A percentile compares a stretch with the other conserved stretches of the same genome.
Conservation (phyloP, 805 yeast species). For the Cyberlindnera petersonii region DNA sequence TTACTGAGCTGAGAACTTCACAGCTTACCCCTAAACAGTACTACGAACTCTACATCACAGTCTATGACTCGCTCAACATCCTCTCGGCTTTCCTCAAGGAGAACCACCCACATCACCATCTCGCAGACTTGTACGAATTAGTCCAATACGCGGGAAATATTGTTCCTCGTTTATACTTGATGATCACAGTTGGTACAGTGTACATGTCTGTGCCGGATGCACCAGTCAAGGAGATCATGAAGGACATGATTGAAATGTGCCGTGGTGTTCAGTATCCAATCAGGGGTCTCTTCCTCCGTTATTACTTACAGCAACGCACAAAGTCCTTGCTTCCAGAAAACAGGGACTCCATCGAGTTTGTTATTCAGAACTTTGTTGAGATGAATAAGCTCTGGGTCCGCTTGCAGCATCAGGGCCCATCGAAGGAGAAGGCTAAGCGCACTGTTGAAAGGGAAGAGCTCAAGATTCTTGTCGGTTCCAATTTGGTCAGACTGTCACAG, state of each 20-base stretch:
- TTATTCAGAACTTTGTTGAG: conserved; percentile 84
- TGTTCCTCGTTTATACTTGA: conserved; percentile 84
- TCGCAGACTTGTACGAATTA: conserved; percentile 88
- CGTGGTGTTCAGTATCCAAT: conserved; percentile 95
- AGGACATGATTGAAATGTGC: conserved; percentile 97
- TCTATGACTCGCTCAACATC: conserved; percentile 75
- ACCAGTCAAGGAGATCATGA: conserved; percentile 80
- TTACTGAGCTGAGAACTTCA: conserved; percentile 77
- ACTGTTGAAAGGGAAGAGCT: conserved; percentile 80
- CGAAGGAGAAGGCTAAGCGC: conserved; percentile 72
- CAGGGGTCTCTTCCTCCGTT: conserved; percentile 84
- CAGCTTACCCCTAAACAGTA: conserved; percentile 82
- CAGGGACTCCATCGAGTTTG: conserved; percentile 70
- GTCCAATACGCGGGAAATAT: conserved; percentile 95
- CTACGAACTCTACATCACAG: conserved; percentile 82
- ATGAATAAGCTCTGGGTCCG: conserved; percentile 99
- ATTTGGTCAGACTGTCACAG: conserved; percentile 84
- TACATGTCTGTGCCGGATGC: conserved; percentile 76
- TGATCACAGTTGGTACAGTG: conserved; percentile 93
- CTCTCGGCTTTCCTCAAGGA: conserved; percentile 63
- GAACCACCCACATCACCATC: conserved; percentile 63
- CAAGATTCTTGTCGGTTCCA: conserved; percentile 89
- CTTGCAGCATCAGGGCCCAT: conserved; percentile 91
- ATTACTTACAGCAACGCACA: conserved; percentile 81
- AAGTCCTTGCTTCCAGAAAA: conserved; percentile 44